Evolutionary conservation across 805 yeast genomes (phyloP).

Genomic region (Saccharomycopsis fermentans): DNA sequence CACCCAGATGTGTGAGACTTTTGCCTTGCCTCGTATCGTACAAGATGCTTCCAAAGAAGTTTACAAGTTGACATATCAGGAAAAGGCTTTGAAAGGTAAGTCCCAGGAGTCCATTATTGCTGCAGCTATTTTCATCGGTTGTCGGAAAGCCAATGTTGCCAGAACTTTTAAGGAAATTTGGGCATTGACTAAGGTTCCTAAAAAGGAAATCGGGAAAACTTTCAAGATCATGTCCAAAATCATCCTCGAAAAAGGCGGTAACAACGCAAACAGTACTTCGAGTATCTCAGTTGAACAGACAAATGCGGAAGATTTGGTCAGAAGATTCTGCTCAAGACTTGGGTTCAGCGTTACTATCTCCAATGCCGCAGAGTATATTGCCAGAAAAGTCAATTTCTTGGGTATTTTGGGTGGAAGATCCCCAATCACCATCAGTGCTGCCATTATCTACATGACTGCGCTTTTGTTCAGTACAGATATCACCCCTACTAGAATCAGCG

Average conservation of each 20-base stretch:
- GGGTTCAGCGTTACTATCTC: constrained; percentile 79
- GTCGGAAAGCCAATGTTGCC: constrained; percentile 87
- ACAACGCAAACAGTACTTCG: constrained; percentile 28
- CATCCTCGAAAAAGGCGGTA: constrained; percentile 31
- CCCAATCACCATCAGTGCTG: constrained; percentile 96
- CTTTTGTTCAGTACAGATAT: constrained; percentile 73
- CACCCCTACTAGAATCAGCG: constrained; percentile 74
- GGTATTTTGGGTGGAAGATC: constrained; percentile 95
- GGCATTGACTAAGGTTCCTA: constrained; percentile 87
- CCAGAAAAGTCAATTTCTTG: constrained; percentile 77
- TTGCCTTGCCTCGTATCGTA: constrained; percentile 85
- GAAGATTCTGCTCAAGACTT: constrained; percentile 91
- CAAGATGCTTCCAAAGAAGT: constrained; percentile 98
- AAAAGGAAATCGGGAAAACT: constrained; percentile 89
- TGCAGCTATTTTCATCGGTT: constrained; percentile 88
- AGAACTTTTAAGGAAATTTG: constrained; percentile 94
- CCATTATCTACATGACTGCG: constrained; percentile 90
- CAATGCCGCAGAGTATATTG: constrained; percentile 87
- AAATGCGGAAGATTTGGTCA: constrained; percentile 86
- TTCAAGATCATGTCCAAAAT: constrained; percentile 75
- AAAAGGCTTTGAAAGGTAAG: constrained; percentile 75
- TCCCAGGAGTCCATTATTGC: constrained; percentile 94
- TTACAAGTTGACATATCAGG: constrained; percentile 83
- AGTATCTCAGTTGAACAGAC: constrained; percentile 67
- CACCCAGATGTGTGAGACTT: constrained; percentile 95